phyloP scores from a whole-genome alignment of 768 basidiomycete species.

The Leucogyrophana mollusca region DNA sequence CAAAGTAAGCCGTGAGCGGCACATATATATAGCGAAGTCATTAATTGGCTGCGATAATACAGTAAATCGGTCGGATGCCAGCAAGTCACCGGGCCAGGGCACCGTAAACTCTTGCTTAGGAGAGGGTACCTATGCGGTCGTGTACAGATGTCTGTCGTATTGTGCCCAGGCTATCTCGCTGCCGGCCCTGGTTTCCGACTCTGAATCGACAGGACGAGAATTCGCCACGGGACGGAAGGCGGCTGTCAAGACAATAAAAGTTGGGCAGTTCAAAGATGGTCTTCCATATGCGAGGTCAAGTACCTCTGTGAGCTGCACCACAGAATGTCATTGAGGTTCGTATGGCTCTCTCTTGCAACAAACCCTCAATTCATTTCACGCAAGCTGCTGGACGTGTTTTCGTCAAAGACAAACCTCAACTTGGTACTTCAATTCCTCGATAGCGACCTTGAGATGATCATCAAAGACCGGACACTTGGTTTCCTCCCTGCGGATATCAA shows the following conservation, averaged over 20 bases:
- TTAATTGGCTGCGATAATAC: no score
- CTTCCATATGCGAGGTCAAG: slow-evolving; percentile 98
- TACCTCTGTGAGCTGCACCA: slow-evolving; percentile 93
- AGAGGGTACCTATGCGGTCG: slow-evolving; percentile 95
- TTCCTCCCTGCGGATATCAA: slow-evolving; percentile 97
- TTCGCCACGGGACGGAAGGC: slow-evolving; percentile 76
- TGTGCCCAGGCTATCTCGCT: slow-evolving; percentile 8
- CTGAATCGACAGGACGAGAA: slow-evolving; percentile 65
- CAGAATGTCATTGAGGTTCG: slow-evolving; percentile 88
- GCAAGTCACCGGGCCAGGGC: no score
- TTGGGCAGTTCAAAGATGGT: slow-evolving; percentile 96
- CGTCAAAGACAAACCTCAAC: slow-evolving; percentile 93
- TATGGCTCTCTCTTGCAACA: no score
- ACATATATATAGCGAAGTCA: no score
- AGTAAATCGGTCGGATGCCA: no score
- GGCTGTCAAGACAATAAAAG: slow-evolving; percentile 98
- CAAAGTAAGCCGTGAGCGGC: no score
- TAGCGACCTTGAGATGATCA: slow-evolving; percentile 95
- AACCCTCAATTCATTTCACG: no score
- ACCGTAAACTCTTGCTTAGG: no score
- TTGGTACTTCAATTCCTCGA: slow-evolving; percentile 96
- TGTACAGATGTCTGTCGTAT: slow-evolving; percentile 77
- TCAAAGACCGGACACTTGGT: slow-evolving; percentile 88
- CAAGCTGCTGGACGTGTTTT: slow-evolving; percentile 98
- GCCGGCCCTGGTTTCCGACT: neutral